Conservation (phyloP, 345 rosid species). For the Geranium rotundifolium region DNA sequence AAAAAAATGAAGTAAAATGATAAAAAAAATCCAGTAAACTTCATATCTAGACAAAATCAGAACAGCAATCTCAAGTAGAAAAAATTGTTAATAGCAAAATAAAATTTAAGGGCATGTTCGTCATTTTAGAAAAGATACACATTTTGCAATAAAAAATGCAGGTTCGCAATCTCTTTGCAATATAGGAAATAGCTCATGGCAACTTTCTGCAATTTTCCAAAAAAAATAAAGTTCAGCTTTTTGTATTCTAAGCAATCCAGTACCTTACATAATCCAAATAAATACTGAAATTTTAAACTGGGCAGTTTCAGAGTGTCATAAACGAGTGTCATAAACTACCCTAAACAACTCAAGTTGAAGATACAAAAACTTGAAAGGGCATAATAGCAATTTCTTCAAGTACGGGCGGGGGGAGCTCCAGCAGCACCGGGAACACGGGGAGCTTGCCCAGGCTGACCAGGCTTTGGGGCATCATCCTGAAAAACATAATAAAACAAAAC, state of each 20-base stretch:
- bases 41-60: no score
- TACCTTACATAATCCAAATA: not conserved
- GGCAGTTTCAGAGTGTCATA: not conserved
- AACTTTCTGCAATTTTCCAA: slow-evolving; percentile 31
- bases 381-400: slow-evolving; percentile 20
- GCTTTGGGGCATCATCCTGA: slow-evolving; percentile 35
- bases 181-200: no score
- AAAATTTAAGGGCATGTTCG: no score
- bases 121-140: no score
- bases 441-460: slow-evolving; percentile 33
- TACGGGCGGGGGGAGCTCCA: slow-evolving; percentile 22
- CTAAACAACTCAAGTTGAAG: slow-evolving; percentile 9
- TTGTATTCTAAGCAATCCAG: not conserved
- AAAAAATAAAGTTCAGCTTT: no score
- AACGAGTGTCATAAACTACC: not conserved
- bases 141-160: no score
- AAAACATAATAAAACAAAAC: not conserved
- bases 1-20: no score
- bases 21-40: no score
- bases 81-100: no score
- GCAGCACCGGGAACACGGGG: slow-evolving; percentile 47
- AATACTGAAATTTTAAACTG: not conserved
- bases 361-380: slow-evolving; percentile 3
- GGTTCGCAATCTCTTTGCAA: no score
- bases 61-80: no score